phyloP scores from a whole-genome alignment of 495 filamentous ascomycete species.

The Saxophila tyrrhenica region DNA sequence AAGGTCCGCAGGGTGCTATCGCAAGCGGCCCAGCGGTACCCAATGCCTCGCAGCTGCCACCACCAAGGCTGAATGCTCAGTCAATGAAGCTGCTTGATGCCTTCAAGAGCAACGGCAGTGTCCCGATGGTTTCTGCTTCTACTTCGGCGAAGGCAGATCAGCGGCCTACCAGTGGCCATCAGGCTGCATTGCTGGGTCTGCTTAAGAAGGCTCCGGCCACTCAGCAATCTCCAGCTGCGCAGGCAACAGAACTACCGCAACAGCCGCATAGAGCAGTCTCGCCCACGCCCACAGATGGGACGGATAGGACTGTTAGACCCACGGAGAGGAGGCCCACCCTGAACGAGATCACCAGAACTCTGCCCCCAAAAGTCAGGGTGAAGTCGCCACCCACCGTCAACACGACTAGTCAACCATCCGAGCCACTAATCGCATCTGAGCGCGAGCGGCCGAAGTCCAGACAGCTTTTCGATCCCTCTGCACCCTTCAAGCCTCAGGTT shows the following conservation, averaged over 20 bases:
- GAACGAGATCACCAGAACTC: conserved; percentile 17
- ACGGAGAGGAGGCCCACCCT: conserved; percentile 1
- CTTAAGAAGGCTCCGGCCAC: conserved; percentile 22
- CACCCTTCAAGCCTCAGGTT: background rate
- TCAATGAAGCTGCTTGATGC: conserved; percentile 25
- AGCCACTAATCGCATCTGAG: background rate
- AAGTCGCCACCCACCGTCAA: conserved; percentile 9
- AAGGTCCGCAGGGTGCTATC: conserved; percentile 22
- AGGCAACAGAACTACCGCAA: conserved; percentile 11
- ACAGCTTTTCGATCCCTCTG: conserved; percentile 14
- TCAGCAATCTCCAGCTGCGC: background rate
- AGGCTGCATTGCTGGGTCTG: conserved; percentile 16
- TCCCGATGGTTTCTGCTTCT: background rate
- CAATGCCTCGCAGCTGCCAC: conserved; percentile 45
- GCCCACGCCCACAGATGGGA: conserved; percentile 2
- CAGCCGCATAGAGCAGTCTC: background rate
- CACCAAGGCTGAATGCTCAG: conserved; percentile 45
- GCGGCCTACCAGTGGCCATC: conserved; percentile 8
- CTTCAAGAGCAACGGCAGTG: conserved; percentile 20
- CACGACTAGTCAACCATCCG: background rate
- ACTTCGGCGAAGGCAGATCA: background rate
- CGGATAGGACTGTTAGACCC: background rate
- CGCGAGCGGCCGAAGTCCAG: background rate
- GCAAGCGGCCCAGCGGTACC: conserved; percentile 38
- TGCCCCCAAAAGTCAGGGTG: conserved; percentile 9